Base-by-base conservation (phyloP, 192 early-diverging fungal genomes). In the Phlyctochytrium arcticum region DNA sequence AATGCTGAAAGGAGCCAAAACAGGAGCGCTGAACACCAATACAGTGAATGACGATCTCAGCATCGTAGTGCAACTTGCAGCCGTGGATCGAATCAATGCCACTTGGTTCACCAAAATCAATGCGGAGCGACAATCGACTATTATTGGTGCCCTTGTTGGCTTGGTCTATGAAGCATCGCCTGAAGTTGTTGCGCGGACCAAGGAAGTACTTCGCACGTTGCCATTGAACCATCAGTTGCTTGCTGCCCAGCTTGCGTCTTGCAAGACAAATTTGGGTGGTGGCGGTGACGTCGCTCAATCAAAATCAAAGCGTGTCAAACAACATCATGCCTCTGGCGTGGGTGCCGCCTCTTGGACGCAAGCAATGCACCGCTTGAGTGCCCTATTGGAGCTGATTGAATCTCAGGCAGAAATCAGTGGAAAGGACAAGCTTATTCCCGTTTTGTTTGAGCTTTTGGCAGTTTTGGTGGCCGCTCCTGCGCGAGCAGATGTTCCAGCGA, bases 351-450 rank as follows among this genome's bases (percentile, higher is more conserved):
- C 12, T 44, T 2, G 2, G 10, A 27, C 36, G 2, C 39, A 48
- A n/a, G 60, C 54, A 17, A 58, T 75, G 54, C 68, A 68, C 61
- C 69, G 70, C 33, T 42, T 77, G n/a, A 68, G 61, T 29, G 47
- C 71, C 5, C 37, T 81, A 27, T 77, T 96, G 47, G 94, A 96
- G 78, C 60, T 88, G 21, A 60, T 93, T 34, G 85, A 92, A 73
- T 81, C 79, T 76, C 85, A 85, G 51, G 50, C 69, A 2, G 47
- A 67, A 34, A 76, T 89, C 46, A 60, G 61, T 0, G 63, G 76
- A 19, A 81, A 76, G 29, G 60, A 77, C 17, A 65, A 76, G 23
- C 77, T 91, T 35, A 76, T 88, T 10, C 83, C 81, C 8, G 77
- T 85, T 4, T 75, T 95, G 64, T 92, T 92, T 58, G 82, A 87